Conservation (phyloP, 2,329 filamentous ascomycete genomes). For the Phoma herbarum region DNA sequence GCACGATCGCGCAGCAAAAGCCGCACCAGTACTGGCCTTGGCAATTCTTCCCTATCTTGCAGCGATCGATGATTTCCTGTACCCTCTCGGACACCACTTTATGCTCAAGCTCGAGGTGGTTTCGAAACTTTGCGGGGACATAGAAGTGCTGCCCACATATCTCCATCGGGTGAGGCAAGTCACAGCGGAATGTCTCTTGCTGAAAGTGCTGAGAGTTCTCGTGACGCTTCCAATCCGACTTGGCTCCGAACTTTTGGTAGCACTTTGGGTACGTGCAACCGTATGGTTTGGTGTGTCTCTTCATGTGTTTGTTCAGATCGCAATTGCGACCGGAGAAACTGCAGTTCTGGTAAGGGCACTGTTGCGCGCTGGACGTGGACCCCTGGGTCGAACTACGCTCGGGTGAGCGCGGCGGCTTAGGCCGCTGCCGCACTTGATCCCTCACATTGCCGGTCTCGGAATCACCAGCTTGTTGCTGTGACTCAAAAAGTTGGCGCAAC, state of each 20-base stretch:
- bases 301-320: constrained; percentile 74
- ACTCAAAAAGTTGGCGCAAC: neutral
- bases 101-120: constrained; percentile 68
- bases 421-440: constrained; percentile 25
- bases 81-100: constrained; percentile 34
- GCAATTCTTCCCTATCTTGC: constrained; percentile 70
- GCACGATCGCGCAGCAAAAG: constrained; percentile 71
- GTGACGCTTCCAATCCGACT: constrained; percentile 94
- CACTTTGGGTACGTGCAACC: constrained; percentile 79
- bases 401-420: constrained; percentile 18
- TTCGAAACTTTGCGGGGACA: constrained; percentile 65
- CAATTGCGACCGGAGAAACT: constrained; percentile 32
- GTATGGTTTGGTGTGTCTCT: constrained; percentile 82
- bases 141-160: constrained; percentile 68
- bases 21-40: constrained; percentile 84
- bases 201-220: constrained; percentile 82
- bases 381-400: constrained; percentile 27
- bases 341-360: constrained; percentile 28
- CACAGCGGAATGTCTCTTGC: constrained; percentile 76
- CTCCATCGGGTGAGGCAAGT: constrained; percentile 31
- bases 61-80: constrained; percentile 59
- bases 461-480: neutral
- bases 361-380: constrained; percentile 11
- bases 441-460: no score
- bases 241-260: constrained; percentile 81